phyloP scores from a whole-genome alignment of 257 asterid species.

The Knoxia roxburghii region DNA sequence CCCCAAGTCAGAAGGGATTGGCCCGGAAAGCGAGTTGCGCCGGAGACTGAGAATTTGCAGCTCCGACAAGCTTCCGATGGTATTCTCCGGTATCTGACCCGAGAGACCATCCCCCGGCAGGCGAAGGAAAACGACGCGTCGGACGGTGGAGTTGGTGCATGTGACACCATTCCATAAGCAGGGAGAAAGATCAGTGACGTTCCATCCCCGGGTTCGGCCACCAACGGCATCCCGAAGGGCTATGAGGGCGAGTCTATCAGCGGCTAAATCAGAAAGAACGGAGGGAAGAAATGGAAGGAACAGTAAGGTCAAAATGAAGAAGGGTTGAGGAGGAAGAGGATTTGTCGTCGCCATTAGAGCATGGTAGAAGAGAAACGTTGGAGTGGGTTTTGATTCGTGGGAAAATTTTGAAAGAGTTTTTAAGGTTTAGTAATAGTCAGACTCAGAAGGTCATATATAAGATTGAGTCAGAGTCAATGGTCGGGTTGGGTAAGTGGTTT shows the following conservation, averaged over 20 bases:
- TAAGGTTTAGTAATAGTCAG: background rate
- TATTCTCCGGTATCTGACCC: conserved; percentile 34
- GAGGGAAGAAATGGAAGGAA: conserved; percentile 22
- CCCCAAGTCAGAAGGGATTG: conserved; percentile 45
- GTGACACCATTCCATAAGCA: conserved; percentile 55
- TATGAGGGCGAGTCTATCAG: conserved; percentile 49
- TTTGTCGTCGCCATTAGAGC: conserved; percentile 23
- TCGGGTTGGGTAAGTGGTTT: too few species aligned
- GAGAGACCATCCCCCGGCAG: conserved; percentile 47
- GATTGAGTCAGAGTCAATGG: background rate
- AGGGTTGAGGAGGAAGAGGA: conserved; percentile 4
- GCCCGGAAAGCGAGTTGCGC: conserved; percentile 41
- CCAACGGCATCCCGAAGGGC: conserved; percentile 28
- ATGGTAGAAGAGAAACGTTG: too few species aligned
- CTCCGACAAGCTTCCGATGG: conserved; percentile 41
- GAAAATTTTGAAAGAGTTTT: conserved; percentile 1
- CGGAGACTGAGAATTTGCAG: conserved; percentile 61
- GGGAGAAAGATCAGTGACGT: conserved; percentile 27
- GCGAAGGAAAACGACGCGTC: conserved; percentile 43
- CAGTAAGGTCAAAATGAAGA: conserved; percentile 4
- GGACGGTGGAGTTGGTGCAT: conserved; percentile 25
- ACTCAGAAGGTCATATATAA: too few species aligned
- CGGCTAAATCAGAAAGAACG: conserved; percentile 27
- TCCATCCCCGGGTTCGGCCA: conserved; percentile 56
- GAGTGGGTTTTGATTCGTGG: background rate